Percentiles rank a stretch among this genome's conserved stretches.
These are phyloP conservation scores for Zymoseptoria crescenta DNA, from an alignment of 2,329 filamentous ascomycete genomes.

Conservation along the genomic window DNA sequence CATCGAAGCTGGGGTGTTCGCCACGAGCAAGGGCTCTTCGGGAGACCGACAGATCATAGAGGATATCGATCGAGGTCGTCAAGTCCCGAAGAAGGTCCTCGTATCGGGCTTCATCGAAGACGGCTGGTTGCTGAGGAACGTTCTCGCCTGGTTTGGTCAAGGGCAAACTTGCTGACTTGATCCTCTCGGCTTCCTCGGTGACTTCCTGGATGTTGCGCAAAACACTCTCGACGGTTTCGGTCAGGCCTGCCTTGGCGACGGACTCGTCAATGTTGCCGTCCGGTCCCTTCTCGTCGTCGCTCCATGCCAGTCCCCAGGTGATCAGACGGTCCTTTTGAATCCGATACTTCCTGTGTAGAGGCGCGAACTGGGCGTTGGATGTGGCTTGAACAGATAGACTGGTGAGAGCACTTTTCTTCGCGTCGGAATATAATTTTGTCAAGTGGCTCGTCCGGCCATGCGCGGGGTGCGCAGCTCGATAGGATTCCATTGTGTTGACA, in stretches of 20 bases:
- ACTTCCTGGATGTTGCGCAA: constrained; percentile 76
- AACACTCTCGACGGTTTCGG: constrained; percentile 69
- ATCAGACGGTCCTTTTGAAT: constrained; percentile 74
- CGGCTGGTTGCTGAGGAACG: constrained; percentile 40
- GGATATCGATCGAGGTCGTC: constrained; percentile 68
- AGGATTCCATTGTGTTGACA: constrained; percentile 8
- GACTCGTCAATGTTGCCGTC: constrained; percentile 67
- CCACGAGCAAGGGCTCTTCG: constrained; percentile 41
- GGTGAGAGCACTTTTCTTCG: constrained; percentile 61
- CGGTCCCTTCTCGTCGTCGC: constrained; percentile 56
- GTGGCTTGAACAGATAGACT: constrained; percentile 50
- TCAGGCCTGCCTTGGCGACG: constrained; percentile 58
- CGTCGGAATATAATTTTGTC: constrained; percentile 70
- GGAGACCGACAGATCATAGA: constrained; percentile 67
- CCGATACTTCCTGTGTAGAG: constrained; percentile 65
- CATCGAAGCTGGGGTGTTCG: constrained; percentile 29
- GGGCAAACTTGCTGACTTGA: constrained; percentile 43
- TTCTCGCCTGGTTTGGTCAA: constrained; percentile 26
- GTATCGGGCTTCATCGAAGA: constrained; percentile 59
- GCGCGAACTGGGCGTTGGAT: constrained; percentile 59
- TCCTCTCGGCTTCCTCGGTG: constrained; percentile 64
- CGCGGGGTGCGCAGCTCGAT: constrained; percentile 8
- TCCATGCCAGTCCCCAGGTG: constrained; percentile 76
- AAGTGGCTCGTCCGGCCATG: constrained; percentile 34
- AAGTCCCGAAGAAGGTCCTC: constrained; percentile 67